These are phyloP conservation scores for Botrytis medusae DNA, from an alignment of 2,329 filamentous ascomycete species.

Conservation along the genomic window DNA sequence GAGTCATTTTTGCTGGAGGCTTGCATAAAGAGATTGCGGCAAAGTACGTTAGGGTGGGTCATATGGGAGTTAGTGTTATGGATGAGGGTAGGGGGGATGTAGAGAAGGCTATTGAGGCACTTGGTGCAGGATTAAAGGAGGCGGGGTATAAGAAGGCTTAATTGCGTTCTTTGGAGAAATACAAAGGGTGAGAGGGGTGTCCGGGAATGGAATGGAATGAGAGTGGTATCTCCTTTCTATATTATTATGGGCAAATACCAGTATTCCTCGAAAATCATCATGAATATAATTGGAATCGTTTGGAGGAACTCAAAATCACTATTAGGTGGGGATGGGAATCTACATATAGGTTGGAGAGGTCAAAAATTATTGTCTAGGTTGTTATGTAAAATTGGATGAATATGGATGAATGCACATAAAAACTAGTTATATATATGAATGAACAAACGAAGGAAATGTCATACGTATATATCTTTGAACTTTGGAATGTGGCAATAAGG, in stretches of 20 bases:
- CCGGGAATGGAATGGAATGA: background rate
- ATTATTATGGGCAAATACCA: background rate
- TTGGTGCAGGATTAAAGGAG: conserved; percentile 73
- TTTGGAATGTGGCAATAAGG: background rate
- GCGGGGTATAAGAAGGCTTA: conserved; percentile 58
- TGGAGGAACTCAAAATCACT: background rate
- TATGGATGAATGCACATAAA: background rate
- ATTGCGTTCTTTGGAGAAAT: background rate
- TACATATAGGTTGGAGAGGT: background rate
- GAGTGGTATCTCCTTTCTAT: background rate
- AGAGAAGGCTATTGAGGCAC: conserved; percentile 75
- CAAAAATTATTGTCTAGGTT: background rate
- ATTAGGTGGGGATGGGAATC: background rate
- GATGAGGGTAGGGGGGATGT: conserved; percentile 67
- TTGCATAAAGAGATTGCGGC: conserved; percentile 93
- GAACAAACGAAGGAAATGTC: background rate
- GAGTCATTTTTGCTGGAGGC: conserved; percentile 91
- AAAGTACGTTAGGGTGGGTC: conserved; percentile 93
- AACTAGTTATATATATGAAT: background rate
- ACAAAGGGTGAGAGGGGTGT: background rate
- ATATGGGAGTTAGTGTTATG: conserved; percentile 88
- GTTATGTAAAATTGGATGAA: background rate
- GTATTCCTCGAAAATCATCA: background rate
- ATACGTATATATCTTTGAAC: background rate
- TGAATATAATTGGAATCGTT: background rate